Base-by-base conservation (phyloP, 768 basidiomycete species). In the Suillus clintonianus region DNA sequence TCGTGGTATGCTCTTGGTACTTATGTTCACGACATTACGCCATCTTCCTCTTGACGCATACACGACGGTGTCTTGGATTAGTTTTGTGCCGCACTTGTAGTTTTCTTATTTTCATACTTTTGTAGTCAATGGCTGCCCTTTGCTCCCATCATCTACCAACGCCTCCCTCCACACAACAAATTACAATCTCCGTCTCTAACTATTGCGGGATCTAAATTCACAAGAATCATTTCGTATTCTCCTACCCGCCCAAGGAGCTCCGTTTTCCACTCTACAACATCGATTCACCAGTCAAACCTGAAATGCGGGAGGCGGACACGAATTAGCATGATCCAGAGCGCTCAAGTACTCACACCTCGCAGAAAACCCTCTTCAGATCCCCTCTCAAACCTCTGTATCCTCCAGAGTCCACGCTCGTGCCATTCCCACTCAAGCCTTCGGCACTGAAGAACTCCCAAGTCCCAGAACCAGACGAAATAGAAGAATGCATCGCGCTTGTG, bases 321-420 rank as follows among this genome's bases (percentile, higher is more conserved):
- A 34, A 81, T 93, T 63, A 90, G 89, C 2, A 89, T 93, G 88
- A 90, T 93, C 39, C 81, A 86, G 27, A 86, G 86, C 61, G 89
- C 89, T 0, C 85, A 90, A 68, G 89, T 93, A 5, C 90, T 91
- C 74, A 85, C 86, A 1, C 91, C 90, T 1, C 75, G 84, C 4
- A 39, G 56, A 57, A 57, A n/a, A n/a, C n/a, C n/a, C n/a, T n/a
- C n/a, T n/a, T n/a, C n/a, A n/a, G n/a, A n/a, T n/a, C n/a, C n/a
- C n/a, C n/a, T n/a, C n/a, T n/a, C n/a, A n/a, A n/a, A n/a, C n/a
- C n/a, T n/a, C n/a, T n/a, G n/a, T n/a, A n/a, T n/a, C n/a, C n/a
- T n/a, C n/a, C n/a, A n/a, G n/a, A n/a, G n/a, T n/a, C n/a, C n/a
- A n/a, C n/a, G n/a, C n/a, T n/a, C n/a, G n/a, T n/a, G n/a, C n/a